phyloP scores from a whole-genome alignment of 169 alveolate genomes.

The Cryptosporidium andersoni region DNA sequence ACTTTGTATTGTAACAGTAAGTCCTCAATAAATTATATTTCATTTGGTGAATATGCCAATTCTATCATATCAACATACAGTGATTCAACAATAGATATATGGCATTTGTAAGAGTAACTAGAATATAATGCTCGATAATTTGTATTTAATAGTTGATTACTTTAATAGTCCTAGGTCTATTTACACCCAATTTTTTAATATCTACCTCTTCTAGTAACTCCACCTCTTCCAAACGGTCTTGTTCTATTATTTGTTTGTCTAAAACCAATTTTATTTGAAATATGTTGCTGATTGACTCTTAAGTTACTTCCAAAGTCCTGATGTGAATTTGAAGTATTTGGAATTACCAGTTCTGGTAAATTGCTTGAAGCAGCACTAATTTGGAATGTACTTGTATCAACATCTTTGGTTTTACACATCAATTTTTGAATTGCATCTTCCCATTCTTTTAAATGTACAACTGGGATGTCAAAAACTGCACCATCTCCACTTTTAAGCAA shows the following conservation, averaged over 20 bases:
- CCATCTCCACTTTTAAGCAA: conserved; percentile 60
- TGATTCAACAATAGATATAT: too few species aligned
- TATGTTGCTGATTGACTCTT: conserved; percentile 57
- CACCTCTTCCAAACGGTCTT: background rate
- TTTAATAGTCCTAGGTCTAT: too few species aligned
- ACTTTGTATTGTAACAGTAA: background rate
- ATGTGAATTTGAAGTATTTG: conserved; percentile 2
- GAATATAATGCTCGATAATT: too few species aligned
- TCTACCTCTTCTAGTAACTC: too few species aligned
- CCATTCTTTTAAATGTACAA: conserved; percentile 42
- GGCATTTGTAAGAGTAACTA: too few species aligned
- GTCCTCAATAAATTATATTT: background rate
- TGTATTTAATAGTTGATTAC: too few species aligned
- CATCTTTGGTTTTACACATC: conserved; percentile 2
- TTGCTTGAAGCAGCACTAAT: conserved; percentile 56
- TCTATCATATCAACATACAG: background rate
- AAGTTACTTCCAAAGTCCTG: conserved; percentile 54
- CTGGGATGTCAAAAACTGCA: conserved; percentile 67
- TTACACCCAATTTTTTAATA: too few species aligned
- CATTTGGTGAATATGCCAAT: conserved; percentile 4
- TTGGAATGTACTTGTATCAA: conserved; percentile 7
- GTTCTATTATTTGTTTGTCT: conserved; percentile 28
- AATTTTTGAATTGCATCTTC: conserved; percentile 47
- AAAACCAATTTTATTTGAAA: conserved; percentile 58
- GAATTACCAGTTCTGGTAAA: conserved; percentile 51